phyloP scores from a whole-genome alignment of 139 green algal genomes.

The Edaphochlamys debaryana region DNA sequence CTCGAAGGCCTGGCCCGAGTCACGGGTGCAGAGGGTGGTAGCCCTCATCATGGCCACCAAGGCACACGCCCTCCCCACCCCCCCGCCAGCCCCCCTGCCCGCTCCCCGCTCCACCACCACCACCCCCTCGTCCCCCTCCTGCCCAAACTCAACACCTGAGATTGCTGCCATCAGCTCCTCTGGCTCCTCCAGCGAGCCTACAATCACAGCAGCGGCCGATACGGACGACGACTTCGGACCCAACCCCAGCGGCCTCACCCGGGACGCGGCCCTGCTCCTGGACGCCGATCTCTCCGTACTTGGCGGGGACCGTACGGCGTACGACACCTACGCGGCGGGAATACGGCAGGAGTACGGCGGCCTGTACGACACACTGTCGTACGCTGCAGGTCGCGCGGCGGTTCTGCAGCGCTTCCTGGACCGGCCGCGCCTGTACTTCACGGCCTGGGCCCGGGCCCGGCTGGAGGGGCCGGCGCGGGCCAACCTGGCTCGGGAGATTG shows the following conservation, averaged over 20 bases:
- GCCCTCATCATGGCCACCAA: neutral
- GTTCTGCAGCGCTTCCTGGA: neutral
- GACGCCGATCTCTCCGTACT: neutral
- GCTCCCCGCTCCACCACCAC: too few relatives aligned
- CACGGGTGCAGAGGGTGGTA: neutral
- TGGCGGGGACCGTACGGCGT: neutral
- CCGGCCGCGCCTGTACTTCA: neutral
- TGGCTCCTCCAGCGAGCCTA: neutral
- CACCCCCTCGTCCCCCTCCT: too few relatives aligned
- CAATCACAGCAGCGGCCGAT: neutral
- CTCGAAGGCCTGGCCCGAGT: neutral
- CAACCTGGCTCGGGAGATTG: neutral
- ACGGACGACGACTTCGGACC: neutral
- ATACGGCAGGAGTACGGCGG: neutral
- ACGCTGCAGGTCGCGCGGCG: neutral
- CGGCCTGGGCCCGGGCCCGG: neutral
- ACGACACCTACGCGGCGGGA: neutral
- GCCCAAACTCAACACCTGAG: too few relatives aligned
- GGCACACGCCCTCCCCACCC: neutral
- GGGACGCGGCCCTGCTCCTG: neutral
- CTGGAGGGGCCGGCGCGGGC: neutral
- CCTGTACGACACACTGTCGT: neutral
- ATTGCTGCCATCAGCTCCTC: neutral
- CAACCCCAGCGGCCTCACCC: too few relatives aligned
- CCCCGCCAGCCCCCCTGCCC: neutral